Conservation (phyloP, 768 basidiomycete species). For the Udeniomyces megalosporus region DNA sequence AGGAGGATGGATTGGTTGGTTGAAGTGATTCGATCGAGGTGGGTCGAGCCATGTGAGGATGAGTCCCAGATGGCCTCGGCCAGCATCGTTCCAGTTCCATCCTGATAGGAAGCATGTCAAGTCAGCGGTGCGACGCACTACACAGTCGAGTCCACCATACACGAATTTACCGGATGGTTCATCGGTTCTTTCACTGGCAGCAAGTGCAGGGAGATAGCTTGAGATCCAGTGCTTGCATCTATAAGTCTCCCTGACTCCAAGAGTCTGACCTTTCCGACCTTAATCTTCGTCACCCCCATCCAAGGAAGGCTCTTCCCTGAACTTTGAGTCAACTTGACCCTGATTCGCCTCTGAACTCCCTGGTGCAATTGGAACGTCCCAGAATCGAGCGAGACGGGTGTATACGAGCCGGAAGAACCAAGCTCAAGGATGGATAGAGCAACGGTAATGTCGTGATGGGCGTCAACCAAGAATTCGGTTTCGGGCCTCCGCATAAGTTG, state of each 20-base stretch:
- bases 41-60: constrained; percentile 65
- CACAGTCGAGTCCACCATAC: neutral
- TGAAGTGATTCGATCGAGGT: constrained; percentile 72
- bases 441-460: too few species aligned
- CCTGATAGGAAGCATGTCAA: constrained; percentile 39
- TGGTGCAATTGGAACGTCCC: too few species aligned
- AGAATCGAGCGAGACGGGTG: neutral
- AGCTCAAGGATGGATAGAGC: neutral
- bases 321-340: constrained; percentile 60
- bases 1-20: constrained; percentile 62
- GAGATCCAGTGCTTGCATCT: neutral
- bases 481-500: neutral
- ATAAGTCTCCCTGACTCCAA: constrained; percentile 27
- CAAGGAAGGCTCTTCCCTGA: constrained; percentile 82
- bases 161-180: constrained; percentile 27
- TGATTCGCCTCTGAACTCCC: constrained; percentile 28
- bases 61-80: constrained; percentile 82
- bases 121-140: too few species aligned
- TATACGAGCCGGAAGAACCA: neutral
- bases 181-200: constrained; percentile 35
- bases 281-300: constrained; percentile 58
- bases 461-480: neutral
- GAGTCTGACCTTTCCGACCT: constrained; percentile 69
- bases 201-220: constrained; percentile 53
- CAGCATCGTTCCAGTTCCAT: constrained; percentile 59